phyloP scores from a whole-genome alignment of 352 stramenopile species.

The Globisporangium takayamanum region DNA sequence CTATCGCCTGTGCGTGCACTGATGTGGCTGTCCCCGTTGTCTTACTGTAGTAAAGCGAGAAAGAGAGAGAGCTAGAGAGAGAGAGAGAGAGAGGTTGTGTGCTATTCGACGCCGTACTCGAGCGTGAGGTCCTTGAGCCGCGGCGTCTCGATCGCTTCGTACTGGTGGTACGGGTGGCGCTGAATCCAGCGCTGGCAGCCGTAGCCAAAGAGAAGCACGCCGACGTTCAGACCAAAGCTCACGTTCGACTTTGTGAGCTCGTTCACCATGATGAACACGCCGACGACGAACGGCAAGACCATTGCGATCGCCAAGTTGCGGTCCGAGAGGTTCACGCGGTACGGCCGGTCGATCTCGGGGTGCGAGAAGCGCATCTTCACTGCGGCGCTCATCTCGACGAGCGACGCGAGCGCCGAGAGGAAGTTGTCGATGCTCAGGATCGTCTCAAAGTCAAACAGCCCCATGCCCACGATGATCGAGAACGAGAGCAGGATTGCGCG shows the following conservation, averaged over 20 bases:
- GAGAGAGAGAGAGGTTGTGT: background rate
- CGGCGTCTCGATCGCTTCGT: constrained; percentile 34
- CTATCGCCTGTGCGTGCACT: background rate
- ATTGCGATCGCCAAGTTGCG: constrained; percentile 37
- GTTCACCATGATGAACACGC: constrained; percentile 73
- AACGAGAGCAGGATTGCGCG: constrained; percentile 70
- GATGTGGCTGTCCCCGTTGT: too few relatives aligned
- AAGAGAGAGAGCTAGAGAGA: background rate
- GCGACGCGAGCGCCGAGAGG: constrained; percentile 54
- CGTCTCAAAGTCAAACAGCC: constrained; percentile 73
- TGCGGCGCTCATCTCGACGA: constrained; percentile 73
- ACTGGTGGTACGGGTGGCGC: constrained; percentile 56
- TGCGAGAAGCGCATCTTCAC: constrained; percentile 75
- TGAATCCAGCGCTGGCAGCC: constrained; percentile 61
- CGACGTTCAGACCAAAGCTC: constrained; percentile 56
- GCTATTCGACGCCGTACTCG: constrained; percentile 19
- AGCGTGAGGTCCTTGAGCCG: constrained; percentile 38
- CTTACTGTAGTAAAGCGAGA: too few relatives aligned
- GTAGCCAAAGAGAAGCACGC: constrained; percentile 39
- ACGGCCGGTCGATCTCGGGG: constrained; percentile 65
- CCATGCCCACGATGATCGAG: constrained; percentile 73
- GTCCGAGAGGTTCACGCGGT: constrained; percentile 68
- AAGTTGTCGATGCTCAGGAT: constrained; percentile 84
- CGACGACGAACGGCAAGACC: constrained; percentile 53
- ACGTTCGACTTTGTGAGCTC: constrained; percentile 72